Base-by-base conservation (phyloP, 352 stramenopile species). In the Pythium rishiriense region DNA sequence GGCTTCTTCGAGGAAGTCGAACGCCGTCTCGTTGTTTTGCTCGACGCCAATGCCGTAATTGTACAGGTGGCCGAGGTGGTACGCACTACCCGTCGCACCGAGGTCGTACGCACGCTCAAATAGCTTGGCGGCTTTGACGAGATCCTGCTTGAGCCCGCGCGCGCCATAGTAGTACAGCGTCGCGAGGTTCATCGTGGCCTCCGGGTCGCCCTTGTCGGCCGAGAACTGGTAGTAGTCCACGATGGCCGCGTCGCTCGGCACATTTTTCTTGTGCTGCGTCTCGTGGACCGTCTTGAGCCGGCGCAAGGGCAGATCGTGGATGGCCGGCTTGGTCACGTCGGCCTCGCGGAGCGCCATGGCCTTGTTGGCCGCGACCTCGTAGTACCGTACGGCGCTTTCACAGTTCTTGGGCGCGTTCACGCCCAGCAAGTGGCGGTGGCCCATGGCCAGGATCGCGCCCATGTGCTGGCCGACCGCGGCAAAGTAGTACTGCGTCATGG, bases 201-300 rank as follows among this genome's bases (percentile, higher is more conserved):
- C 78, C 0, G 83, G 71, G 64, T 97, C 89, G 17, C 89, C 90
- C 62, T 95, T 94, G 37, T 96, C 87, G 10, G 90, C 85, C 47
- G 90, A 91, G 66, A 94, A 93, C 62, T 92, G 76, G 61, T 96
- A 97, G 62, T 96, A 97, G 51, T 96, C 85, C n/a, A 96, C 83
- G 48, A 93, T 90, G 0, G 82, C 87, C 1, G 73, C 80, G 65
- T 93, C 83, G 14, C 74, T 85, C 19, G 86, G 86, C 4, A 83
- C 56, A 51, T 90, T 93, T 59, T 90, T 91, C 69, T 93, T 93
- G 64, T 92, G 82, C 59, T 93, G 82, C 41, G 77, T 74, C 63
- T 93, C 86, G 19, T 76, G 72, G 39, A 90, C 62, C 1, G 71
- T 88, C 70, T 93, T 93, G 50, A 94, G 75, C 0, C 86, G 82